Conservation (phyloP, 2,329 filamentous ascomycete genomes). For the Incumbomyces delicatus region DNA sequence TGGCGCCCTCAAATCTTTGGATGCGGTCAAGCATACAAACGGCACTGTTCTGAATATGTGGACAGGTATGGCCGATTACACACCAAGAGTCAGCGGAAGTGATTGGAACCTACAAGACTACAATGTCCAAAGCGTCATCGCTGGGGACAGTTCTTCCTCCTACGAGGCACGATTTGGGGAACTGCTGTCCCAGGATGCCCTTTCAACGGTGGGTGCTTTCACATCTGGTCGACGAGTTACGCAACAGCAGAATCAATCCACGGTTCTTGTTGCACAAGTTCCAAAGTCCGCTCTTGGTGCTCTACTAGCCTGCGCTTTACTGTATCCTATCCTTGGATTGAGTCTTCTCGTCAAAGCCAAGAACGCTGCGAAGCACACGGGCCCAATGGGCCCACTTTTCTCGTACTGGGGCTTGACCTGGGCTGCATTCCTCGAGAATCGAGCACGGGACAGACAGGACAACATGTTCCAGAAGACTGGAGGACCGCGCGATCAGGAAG, state of each 20-base stretch:
- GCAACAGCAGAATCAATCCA: conserved; percentile 13
- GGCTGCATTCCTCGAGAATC: not conserved
- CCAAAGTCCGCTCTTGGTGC: conserved; percentile 15
- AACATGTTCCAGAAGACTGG: not conserved
- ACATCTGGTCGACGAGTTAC: conserved; percentile 12
- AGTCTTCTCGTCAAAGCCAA: conserved; percentile 7
- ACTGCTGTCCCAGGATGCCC: conserved; percentile 12
- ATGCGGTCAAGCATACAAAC: conserved; percentile 12
- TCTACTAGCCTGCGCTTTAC: conserved; percentile 13
- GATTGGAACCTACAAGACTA: conserved; percentile 15
- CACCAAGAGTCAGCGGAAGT: conserved; percentile 9
- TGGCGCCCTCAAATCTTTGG: conserved; percentile 9
- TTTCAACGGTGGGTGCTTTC: conserved; percentile 17
- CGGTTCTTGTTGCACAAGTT: conserved; percentile 17
- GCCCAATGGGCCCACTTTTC: not conserved
- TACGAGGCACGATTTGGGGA: not conserved
- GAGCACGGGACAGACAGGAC: not conserved
- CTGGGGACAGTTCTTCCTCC: conserved; percentile 1
- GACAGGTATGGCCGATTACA: conserved; percentile 13
- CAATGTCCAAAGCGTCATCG: conserved; percentile 11
- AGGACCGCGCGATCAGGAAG: not conserved
- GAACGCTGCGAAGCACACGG: not conserved
- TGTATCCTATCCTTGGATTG: conserved; percentile 15
- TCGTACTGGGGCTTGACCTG: not conserved
- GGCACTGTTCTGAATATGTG: conserved; percentile 19